Base-by-base conservation (phyloP, 306 rosid species). In the Vigna hirtella region DNA sequence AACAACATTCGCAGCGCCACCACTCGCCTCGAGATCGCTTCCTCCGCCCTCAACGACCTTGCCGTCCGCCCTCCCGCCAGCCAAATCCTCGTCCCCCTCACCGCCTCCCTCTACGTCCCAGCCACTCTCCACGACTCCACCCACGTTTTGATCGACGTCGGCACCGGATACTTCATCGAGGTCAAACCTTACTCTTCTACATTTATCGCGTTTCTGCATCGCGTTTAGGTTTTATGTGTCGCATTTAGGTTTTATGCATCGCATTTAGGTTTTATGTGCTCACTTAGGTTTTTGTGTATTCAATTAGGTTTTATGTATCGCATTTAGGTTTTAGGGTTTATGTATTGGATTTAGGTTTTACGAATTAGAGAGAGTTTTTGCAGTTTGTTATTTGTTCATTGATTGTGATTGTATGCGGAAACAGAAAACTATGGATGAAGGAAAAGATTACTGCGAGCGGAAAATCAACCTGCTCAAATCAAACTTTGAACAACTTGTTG, bases 111-210 rank as follows among this genome's bases (percentile, higher is more conserved):
- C 9, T 93, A 95, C 79, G 99, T 95, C 28, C 87, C 97, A 58
- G 99, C 94, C 43, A 85, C 93, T 26, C 99, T 95, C 50, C 87
- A 91, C 50, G 90, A 93, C 36, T 74, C 93, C 11, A 76, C 86
- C 15, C 85, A 86, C 48, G 97, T 95, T 69, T 66, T 93, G 63
- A 89, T 93, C 55, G 98, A 95, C 83, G 95, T 95, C 18, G 99
- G 98, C 57, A 95, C 99, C 20, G 98, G 99, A 9, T 95, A 93
- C 83, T 95, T 95, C 89, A 84, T 95, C 78, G 90, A 95, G 97
- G 97, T 45, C 47, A 9, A 42, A 42, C 47, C 47, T 42, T 42
- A 9, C 47, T 0, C 50, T 45, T 45, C 3, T 9, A 2, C 47
- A 9, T 9, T 8, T 10, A 2, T 9, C 2, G 10, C 45, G 0